Conservation (phyloP, 2,329 filamentous ascomycete species). For the Botrytis pseudocinerea region DNA sequence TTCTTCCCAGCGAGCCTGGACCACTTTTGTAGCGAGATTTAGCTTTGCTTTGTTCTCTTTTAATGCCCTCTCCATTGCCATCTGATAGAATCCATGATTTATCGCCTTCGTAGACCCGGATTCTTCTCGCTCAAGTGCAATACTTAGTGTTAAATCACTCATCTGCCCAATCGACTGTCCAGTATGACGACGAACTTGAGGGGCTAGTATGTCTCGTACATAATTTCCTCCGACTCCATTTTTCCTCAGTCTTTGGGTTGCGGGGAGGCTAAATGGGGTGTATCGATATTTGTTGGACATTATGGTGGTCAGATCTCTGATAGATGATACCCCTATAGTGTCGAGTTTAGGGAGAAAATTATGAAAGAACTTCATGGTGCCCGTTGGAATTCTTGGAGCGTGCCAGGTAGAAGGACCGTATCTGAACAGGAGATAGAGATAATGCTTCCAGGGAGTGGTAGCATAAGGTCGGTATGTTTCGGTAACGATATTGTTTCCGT, state of each 20-base stretch:
- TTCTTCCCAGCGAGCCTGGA: neutral
- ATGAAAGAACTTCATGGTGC: neutral
- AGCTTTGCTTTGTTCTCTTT: neutral
- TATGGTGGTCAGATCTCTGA: neutral
- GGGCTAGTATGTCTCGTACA: conserved; percentile 12
- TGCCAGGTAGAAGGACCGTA: conserved; percentile 2
- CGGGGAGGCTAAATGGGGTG: neutral
- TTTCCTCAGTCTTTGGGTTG: neutral
- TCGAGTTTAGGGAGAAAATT: neutral
- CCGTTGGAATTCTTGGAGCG: neutral
- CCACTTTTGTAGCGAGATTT: neutral
- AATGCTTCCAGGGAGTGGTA: neutral
- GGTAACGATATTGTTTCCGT: neutral
- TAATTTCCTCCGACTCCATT: conserved; percentile 6
- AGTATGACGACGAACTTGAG: conserved; percentile 15
- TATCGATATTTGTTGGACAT: neutral
- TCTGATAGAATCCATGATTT: neutral
- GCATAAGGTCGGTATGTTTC: conserved; percentile 14
- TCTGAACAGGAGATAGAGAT: neutral
- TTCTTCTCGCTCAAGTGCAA: conserved; percentile 10
- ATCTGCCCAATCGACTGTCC: conserved; percentile 7
- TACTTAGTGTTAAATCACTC: conserved; percentile 16
- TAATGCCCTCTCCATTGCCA: neutral
- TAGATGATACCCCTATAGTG: neutral
- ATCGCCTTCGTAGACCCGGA: neutral